phyloP scores from a whole-genome alignment of 495 filamentous ascomycete genomes.

The Penicillium salamii region DNA sequence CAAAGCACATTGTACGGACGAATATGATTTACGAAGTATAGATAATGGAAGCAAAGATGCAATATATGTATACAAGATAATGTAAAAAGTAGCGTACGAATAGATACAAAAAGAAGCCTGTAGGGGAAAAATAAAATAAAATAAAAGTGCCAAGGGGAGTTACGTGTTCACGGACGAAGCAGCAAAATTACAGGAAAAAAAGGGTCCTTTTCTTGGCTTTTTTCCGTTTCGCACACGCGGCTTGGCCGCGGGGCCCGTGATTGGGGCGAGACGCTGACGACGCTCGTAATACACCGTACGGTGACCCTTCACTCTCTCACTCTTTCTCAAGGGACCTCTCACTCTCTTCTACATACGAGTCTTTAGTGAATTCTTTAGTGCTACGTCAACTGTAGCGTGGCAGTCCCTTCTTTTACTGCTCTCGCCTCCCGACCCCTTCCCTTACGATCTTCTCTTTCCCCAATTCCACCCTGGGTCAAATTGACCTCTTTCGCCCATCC shows the following conservation, averaged over 20 bases:
- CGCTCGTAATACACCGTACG: conserved; percentile 34
- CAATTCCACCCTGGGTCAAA: conserved; percentile 8
- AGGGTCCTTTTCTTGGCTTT: conserved; percentile 32
- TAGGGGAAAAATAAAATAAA: background rate
- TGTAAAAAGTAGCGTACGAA: too few relatives aligned
- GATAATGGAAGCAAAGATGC: too few relatives aligned
- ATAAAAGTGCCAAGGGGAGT: conserved; percentile 6
- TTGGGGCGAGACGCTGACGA: conserved; percentile 48
- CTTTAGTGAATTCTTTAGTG: conserved; percentile 3
- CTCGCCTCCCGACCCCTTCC: conserved; percentile 9
- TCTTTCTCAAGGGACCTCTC: conserved; percentile 7
- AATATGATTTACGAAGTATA: too few relatives aligned
- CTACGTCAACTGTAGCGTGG: conserved; percentile 10
- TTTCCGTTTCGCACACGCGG: conserved; percentile 44
- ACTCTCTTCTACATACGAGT: conserved; percentile 6
- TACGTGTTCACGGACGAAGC: conserved; percentile 21
- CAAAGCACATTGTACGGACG: too few relatives aligned
- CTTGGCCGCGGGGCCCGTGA: conserved; percentile 41
- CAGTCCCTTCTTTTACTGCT: conserved; percentile 14
- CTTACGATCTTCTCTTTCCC: conserved; percentile 1
- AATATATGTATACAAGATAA: too few relatives aligned
- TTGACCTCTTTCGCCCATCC: conserved; percentile 14
- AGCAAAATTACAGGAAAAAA: conserved; percentile 17
- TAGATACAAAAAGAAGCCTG: background rate
- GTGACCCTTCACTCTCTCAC: conserved; percentile 6